Evolutionary conservation across 305 asterid genomes (phyloP).

Genomic region (Withania somnifera): DNA sequence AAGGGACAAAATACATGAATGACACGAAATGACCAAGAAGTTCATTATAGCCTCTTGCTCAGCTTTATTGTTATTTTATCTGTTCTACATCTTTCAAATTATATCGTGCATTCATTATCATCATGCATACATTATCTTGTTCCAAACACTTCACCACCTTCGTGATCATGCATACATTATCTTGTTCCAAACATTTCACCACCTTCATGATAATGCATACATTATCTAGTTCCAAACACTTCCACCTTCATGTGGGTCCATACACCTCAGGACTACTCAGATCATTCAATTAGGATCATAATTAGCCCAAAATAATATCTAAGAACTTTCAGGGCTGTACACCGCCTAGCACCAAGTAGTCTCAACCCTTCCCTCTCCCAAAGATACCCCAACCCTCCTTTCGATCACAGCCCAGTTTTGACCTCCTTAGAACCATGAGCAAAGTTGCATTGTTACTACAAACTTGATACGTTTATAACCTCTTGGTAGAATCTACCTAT

Average conservation of each 20-base stretch:
- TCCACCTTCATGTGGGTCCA: neutral
- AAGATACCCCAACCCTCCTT: neutral
- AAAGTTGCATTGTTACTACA: neutral
- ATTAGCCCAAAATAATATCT: neutral
- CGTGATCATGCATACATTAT: neutral
- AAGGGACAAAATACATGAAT: too few relatives aligned
- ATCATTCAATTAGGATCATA: neutral
- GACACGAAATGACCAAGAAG: too few relatives aligned
- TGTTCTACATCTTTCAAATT: neutral
- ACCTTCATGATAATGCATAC: neutral
- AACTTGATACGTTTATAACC: neutral
- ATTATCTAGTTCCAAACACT: neutral
- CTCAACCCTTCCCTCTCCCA: neutral
- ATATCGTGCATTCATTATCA: neutral
- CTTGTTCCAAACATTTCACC: neutral
- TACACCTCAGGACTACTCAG: neutral
- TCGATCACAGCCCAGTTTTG: neutral
- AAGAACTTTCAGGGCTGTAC: neutral
- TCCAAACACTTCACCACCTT: neutral
- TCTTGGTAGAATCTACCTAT: neutral
- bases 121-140: neutral
- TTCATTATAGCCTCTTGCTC: neutral
- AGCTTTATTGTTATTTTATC: neutral
- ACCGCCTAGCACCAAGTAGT: neutral
- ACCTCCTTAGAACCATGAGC: neutral